These are phyloP conservation scores for Aegilops umbellulata DNA, from an alignment of 176 grass and related monocot genomes.

Conservation along the genomic window DNA sequence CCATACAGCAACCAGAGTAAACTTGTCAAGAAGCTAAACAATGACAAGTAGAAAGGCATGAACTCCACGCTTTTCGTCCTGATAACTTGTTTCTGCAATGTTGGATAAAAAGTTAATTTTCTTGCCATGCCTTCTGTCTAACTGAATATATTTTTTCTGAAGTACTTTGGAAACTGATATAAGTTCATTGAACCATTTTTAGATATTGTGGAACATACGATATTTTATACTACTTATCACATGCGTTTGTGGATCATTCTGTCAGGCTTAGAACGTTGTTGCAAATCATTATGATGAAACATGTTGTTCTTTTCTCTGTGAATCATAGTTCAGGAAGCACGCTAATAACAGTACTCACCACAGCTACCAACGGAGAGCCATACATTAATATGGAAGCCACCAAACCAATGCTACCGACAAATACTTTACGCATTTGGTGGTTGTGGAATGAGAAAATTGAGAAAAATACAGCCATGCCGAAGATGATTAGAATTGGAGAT, in stretches of 20 bases:
- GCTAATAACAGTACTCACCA: conserved; percentile 44
- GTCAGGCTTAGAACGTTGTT: neutral
- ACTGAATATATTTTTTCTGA: neutral
- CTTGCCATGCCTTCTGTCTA: neutral
- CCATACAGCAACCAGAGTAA: conserved; percentile 63
- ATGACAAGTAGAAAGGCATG: conserved; percentile 85
- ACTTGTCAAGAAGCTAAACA: conserved; percentile 69
- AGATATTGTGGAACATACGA: neutral
- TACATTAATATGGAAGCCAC: conserved; percentile 71
- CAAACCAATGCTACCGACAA: conserved; percentile 62
- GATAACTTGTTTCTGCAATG: conserved; percentile 65
- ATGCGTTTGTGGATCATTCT: neutral
- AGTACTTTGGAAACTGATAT: neutral
- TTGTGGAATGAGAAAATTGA: conserved; percentile 47
- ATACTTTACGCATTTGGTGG: conserved; percentile 54
- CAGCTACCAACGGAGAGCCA: conserved; percentile 54
- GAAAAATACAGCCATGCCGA: conserved; percentile 38
- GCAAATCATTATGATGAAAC: neutral
- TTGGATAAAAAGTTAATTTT: neutral
- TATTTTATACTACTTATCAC: neutral
- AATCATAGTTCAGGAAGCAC: neutral
- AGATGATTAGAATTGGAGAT: conserved; percentile 29
- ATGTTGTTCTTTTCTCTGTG: neutral
- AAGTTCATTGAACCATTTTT: neutral
- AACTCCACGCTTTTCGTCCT: conserved; percentile 80